These are phyloP conservation scores for Canna indica DNA, from an alignment of 176 grass and related monocot species.

Conservation along the genomic window DNA sequence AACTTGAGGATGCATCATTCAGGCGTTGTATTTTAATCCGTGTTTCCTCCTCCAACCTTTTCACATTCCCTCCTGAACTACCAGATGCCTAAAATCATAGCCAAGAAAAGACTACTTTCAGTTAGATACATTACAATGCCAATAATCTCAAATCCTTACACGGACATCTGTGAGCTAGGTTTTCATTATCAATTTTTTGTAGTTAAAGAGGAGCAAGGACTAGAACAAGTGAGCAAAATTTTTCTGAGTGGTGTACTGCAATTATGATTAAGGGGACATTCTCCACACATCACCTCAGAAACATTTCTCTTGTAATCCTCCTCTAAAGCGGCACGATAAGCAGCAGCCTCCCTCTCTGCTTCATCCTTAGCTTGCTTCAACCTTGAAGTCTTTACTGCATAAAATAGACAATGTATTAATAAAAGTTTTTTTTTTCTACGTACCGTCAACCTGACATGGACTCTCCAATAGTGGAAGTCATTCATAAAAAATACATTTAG, in stretches of 20 bases:
- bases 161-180: neutral
- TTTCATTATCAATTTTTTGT: neutral
- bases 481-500: neutral
- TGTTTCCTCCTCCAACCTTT: constrained; percentile 74
- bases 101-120: constrained; percentile 4
- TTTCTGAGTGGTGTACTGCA: neutral
- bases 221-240: neutral
- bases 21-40: constrained; percentile 40
- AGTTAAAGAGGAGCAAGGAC: neutral
- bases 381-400: constrained; percentile 58
- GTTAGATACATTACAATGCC: neutral
- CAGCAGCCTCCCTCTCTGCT: constrained; percentile 66
- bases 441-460: neutral
- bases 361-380: constrained; percentile 88
- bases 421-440: neutral
- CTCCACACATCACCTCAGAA: constrained; percentile 44
- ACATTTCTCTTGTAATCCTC: constrained; percentile 74
- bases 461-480: neutral
- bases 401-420: neutral
- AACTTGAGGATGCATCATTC: constrained; percentile 41
- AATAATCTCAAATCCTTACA: neutral
- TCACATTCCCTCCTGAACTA: constrained; percentile 70
- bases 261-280: neutral
- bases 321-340: constrained; percentile 65
- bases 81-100: constrained; percentile 46